A percentile compares a stretch with the other conserved stretches of the same genome.
Evolutionary conservation across 192 early-diverging fungal species (phyloP).

Genomic region (Backusella macrospora): DNA sequence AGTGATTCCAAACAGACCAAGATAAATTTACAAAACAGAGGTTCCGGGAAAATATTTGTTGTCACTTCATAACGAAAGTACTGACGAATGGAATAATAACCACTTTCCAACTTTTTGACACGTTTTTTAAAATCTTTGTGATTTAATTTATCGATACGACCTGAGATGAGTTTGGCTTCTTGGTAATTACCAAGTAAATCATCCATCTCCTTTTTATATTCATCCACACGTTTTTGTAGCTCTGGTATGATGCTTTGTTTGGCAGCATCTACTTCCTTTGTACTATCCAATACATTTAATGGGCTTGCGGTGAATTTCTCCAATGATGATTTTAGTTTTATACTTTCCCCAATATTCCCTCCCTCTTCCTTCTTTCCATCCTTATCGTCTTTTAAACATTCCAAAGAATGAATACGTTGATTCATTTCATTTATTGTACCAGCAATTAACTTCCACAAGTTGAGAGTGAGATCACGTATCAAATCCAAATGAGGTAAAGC

Average conservation of each 20-base stretch:
- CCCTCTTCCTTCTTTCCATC: not conserved
- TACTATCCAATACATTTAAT: slow-evolving; percentile 10
- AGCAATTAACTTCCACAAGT: not conserved
- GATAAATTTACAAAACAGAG: slow-evolving; percentile 49
- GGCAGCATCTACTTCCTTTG: slow-evolving; percentile 17
- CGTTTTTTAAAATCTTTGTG: slow-evolving; percentile 73
- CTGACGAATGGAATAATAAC: slow-evolving; percentile 57
- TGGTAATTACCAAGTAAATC: not conserved
- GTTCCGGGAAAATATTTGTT: slow-evolving; percentile 34
- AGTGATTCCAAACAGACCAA: slow-evolving; percentile 64
- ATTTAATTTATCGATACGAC: slow-evolving; percentile 60
- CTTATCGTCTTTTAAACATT: not conserved
- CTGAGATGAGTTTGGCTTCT: not conserved
- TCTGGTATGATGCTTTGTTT: not conserved
- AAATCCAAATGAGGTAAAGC: not conserved
- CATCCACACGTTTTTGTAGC: not conserved
- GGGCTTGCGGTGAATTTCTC: not conserved
- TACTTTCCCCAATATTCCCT: not conserved
- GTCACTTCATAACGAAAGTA: slow-evolving; percentile 54
- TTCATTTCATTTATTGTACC: not conserved
- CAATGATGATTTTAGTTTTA: not conserved
- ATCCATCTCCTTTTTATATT: slow-evolving; percentile 25
- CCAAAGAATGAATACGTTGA: not conserved
- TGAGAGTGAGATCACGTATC: not conserved
- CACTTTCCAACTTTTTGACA: slow-evolving; percentile 64